Evolutionary conservation across 2,329 filamentous ascomycete genomes (phyloP).

Genomic region (Neofusicoccum cordaticola): DNA sequence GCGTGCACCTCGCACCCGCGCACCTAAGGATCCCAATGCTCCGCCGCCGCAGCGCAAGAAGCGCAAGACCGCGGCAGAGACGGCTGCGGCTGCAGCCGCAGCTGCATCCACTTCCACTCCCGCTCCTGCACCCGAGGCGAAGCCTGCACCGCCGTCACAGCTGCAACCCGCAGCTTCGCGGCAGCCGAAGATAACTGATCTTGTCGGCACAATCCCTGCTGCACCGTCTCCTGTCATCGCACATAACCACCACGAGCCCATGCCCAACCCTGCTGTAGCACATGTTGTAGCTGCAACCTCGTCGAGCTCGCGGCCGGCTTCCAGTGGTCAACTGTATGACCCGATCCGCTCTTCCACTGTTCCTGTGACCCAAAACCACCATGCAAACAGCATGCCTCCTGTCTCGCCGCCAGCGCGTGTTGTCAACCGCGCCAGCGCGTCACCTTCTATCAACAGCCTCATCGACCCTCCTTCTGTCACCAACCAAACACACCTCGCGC

Average conservation of each 20-base stretch:
- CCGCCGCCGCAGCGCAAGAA: constrained; percentile 49
- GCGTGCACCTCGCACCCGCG: constrained; percentile 45
- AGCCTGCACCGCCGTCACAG: constrained; percentile 17
- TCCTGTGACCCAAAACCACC: constrained; percentile 37
- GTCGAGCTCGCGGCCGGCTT: constrained; percentile 52
- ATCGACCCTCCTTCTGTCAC: constrained; percentile 65
- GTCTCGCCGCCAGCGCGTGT: constrained; percentile 46
- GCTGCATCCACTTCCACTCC: constrained; percentile 12
- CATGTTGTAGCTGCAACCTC: constrained; percentile 45
- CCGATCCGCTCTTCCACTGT: constrained; percentile 68
- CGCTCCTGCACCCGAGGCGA: not conserved
- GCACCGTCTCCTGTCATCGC: constrained; percentile 2
- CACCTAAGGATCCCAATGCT: constrained; percentile 49
- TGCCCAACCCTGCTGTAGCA: constrained; percentile 36
- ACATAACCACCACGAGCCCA: constrained; percentile 18
- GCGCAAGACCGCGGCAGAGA: constrained; percentile 29
- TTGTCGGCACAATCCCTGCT: constrained; percentile 28
- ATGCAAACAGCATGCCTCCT: constrained; percentile 44
- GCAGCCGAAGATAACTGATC: constrained; percentile 42
- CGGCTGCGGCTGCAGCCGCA: constrained; percentile 11
- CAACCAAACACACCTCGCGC: constrained; percentile 31
- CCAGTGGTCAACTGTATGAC: constrained; percentile 82
- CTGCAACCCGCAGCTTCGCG: constrained; percentile 25
- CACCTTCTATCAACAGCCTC: constrained; percentile 86
- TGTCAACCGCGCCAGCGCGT: constrained; percentile 74